A percentile compares a stretch with the other conserved stretches of the same genome.
Conservation (phyloP, 805 yeast genomes). For the Komagataella pseudopastoris region DNA sequence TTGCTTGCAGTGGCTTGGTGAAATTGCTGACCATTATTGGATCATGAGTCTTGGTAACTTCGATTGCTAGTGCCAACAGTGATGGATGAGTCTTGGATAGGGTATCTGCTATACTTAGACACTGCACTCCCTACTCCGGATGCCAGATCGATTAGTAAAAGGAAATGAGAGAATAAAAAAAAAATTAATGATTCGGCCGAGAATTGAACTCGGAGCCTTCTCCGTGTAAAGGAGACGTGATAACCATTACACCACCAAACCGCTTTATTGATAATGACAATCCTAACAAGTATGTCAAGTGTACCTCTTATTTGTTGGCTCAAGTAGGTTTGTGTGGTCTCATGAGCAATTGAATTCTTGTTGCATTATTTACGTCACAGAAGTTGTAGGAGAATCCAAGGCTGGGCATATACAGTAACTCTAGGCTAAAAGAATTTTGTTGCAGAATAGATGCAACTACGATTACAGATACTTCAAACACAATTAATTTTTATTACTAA, state of each 20-base stretch:
- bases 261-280: neutral
- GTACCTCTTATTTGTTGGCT: too few species aligned
- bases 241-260: constrained; percentile 5
- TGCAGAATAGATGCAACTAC: neutral
- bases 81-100: too few species aligned
- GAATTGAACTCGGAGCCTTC: constrained; percentile 4
- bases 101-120: too few species aligned
- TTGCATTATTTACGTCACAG: too few species aligned
- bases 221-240: constrained; percentile 5
- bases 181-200: constrained; percentile 2
- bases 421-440: too few species aligned
- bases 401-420: too few species aligned
- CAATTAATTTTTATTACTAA: neutral
- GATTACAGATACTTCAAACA: neutral
- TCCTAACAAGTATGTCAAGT: too few species aligned
- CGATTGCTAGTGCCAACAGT: neutral
- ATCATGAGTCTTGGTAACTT: neutral
- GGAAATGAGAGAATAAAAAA: neutral
- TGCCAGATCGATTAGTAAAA: neutral
- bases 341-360: too few species aligned
- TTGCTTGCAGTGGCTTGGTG: neutral
- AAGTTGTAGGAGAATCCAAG: too few species aligned
- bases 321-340: too few species aligned
- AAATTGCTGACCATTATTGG: neutral
- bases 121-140: neutral